Evolutionary conservation across 768 basidiomycete species (phyloP).

Genomic region (Boletus fagicola): DNA sequence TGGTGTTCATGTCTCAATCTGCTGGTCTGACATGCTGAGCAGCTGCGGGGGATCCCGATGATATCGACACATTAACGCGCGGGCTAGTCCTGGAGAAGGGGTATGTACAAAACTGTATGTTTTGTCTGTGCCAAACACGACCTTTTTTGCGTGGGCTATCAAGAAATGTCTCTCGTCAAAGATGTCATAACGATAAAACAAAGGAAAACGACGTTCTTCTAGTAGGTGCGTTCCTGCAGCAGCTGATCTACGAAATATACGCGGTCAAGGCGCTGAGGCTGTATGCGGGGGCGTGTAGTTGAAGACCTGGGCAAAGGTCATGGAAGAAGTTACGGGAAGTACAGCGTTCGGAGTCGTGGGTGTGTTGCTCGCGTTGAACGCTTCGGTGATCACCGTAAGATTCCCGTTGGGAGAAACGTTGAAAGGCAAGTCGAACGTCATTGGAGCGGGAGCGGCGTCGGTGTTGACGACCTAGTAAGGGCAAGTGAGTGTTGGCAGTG

Average conservation of each 20-base stretch:
- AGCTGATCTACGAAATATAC: background rate
- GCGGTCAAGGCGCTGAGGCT: constrained; percentile 35
- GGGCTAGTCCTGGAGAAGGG: too few relatives aligned
- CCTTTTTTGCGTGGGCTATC: background rate
- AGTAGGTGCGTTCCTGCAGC: background rate
- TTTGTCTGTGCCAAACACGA: too few relatives aligned
- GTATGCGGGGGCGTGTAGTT: constrained; percentile 50
- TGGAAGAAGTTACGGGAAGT: constrained; percentile 28
- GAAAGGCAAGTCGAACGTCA: constrained; percentile 56
- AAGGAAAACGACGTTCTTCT: background rate
- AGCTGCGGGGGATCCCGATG: too few relatives aligned
- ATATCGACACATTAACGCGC: too few relatives aligned
- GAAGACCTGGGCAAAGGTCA: constrained; percentile 50
- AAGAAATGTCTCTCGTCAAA: background rate
- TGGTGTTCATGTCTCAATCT: too few relatives aligned
- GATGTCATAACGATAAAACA: background rate
- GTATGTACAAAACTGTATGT: too few relatives aligned
- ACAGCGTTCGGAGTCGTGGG: constrained; percentile 34
- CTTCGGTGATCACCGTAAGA: constrained; percentile 46
- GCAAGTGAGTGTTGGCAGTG: background rate
- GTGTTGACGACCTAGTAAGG: constrained; percentile 53
- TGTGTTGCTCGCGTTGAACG: constrained; percentile 52
- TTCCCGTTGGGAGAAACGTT: constrained; percentile 44
- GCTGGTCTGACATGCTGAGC: too few relatives aligned
- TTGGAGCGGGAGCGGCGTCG: constrained; percentile 33